A percentile compares a stretch with the other conserved stretches of the same genome.
These are phyloP conservation scores for Pichia sp. DNA, from an alignment of 1,139 yeast species.

Conservation along the genomic window DNA sequence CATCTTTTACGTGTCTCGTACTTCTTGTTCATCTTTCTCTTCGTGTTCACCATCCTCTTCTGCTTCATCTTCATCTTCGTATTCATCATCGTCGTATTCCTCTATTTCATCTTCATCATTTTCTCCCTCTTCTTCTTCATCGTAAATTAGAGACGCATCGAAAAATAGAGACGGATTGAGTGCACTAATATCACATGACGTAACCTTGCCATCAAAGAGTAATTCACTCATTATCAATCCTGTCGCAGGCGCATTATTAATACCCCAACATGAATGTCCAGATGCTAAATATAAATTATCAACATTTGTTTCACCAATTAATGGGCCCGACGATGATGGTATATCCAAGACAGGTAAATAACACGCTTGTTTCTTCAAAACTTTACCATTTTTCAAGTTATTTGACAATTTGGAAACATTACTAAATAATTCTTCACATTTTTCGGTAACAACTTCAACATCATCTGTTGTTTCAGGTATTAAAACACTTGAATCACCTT, in stretches of 20 bases:
- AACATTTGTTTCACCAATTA: conserved; percentile 89
- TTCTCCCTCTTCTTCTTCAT: conserved; percentile 32
- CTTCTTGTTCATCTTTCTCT: background rate
- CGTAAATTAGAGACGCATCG: conserved; percentile 53
- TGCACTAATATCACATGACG: conserved; percentile 70
- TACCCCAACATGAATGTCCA: conserved; percentile 99
- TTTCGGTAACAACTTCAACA: conserved; percentile 78
- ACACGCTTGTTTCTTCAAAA: conserved; percentile 87
- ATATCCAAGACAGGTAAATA: conserved; percentile 91
- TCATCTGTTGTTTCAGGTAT: conserved; percentile 93
- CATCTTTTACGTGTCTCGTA: no score
- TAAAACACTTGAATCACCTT: conserved; percentile 85
- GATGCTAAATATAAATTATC: conserved; percentile 72
- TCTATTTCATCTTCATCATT: conserved; percentile 19
- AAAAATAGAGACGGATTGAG: conserved; percentile 82
- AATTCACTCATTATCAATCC: conserved; percentile 89
- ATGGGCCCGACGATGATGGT: conserved; percentile 87
- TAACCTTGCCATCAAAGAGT: conserved; percentile 75
- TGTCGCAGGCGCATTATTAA: conserved; percentile 94
- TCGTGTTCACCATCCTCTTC: background rate
- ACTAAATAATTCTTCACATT: conserved; percentile 80
- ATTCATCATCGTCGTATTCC: conserved; percentile 2
- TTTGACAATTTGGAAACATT: conserved; percentile 77
- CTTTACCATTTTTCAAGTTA: conserved; percentile 64
- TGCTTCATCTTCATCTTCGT: background rate